phyloP scores from a whole-genome alignment of 371 early-diverging fungal species.

The Syncephalastrum monosporum region DNA sequence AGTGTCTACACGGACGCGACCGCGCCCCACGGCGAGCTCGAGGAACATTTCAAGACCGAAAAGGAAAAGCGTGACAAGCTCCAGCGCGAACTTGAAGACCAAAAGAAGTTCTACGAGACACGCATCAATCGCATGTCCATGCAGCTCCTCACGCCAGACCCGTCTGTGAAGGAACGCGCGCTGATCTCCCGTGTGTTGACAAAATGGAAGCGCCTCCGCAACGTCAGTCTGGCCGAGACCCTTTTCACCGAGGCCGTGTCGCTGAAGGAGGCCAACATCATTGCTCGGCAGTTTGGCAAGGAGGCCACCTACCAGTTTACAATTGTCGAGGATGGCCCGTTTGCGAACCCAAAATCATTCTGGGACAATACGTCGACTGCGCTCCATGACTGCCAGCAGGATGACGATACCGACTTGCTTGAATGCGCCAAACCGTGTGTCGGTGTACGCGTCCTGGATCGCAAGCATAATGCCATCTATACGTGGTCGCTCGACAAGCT shows the following conservation, averaged over 20 bases:
- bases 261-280: constrained; percentile 88
- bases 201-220: constrained; percentile 65
- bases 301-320: constrained; percentile 81
- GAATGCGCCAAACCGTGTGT: constrained; percentile 54
- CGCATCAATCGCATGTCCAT: constrained; percentile 57
- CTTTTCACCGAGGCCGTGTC: constrained; percentile 68
- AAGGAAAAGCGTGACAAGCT: constrained; percentile 60
- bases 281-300: constrained; percentile 75
- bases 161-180: background rate
- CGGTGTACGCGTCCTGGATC: constrained; percentile 73
- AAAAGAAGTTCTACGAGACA: constrained; percentile 57
- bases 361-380: constrained; percentile 63
- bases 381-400: constrained; percentile 52
- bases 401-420: constrained; percentile 13
- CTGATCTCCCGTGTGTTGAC: background rate
- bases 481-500: constrained; percentile 75
- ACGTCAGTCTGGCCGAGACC: constrained; percentile 71
- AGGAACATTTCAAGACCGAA: constrained; percentile 51
- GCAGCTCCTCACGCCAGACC: constrained; percentile 67
- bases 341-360: constrained; percentile 52
- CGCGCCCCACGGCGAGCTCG: constrained; percentile 27
- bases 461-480: constrained; percentile 67
- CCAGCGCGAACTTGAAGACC: constrained; percentile 45
- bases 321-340: constrained; percentile 58
- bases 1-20: constrained; percentile 41